Percentiles rank a stretch among this genome's conserved stretches.
phyloP scores from a whole-genome alignment of 2,329 filamentous ascomycete species.

The Tolypocladium cylindrosporum region DNA sequence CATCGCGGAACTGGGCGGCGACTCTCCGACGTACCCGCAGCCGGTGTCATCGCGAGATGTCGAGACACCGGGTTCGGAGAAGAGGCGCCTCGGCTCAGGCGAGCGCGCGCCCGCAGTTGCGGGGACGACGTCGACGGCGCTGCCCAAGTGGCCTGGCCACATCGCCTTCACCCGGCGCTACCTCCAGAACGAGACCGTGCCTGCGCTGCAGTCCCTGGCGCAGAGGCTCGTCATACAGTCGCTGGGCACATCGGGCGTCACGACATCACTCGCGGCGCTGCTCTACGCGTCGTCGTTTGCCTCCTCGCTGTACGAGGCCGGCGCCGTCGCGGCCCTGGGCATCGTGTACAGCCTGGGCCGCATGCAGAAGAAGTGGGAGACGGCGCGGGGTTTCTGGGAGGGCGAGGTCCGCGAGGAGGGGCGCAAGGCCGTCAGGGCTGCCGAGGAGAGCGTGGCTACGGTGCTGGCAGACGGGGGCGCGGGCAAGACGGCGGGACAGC shows the following conservation, averaged over 20 bases:
- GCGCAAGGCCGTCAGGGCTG: slow-evolving; percentile 48
- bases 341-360: slow-evolving; percentile 47
- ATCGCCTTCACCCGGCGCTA: slow-evolving; percentile 63
- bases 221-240: slow-evolving; percentile 69
- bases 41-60: slow-evolving; percentile 15
- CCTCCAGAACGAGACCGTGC: slow-evolving; percentile 56
- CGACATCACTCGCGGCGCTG: slow-evolving; percentile 42
- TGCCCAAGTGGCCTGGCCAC: slow-evolving; percentile 58
- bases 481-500: slow-evolving; percentile 12
- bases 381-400: slow-evolving; percentile 51
- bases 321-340: slow-evolving; percentile 51
- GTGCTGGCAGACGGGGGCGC: slow-evolving; percentile 27
- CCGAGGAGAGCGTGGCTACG: slow-evolving; percentile 41
- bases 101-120: slow-evolving; percentile 15
- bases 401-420: slow-evolving; percentile 58
- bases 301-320: slow-evolving; percentile 48
- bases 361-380: slow-evolving; percentile 54
- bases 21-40: slow-evolving; percentile 22
- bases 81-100: slow-evolving; percentile 12
- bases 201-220: slow-evolving; percentile 60
- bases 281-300: slow-evolving; percentile 47
- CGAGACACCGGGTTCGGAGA: slow-evolving; percentile 1
- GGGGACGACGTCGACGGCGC: slow-evolving; percentile 8
- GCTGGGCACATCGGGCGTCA: slow-evolving; percentile 59
- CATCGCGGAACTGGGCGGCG: slow-evolving; percentile 42